Evolutionary conservation across 495 filamentous ascomycete species (phyloP).

Genomic region (Talaromyces ruber): DNA sequence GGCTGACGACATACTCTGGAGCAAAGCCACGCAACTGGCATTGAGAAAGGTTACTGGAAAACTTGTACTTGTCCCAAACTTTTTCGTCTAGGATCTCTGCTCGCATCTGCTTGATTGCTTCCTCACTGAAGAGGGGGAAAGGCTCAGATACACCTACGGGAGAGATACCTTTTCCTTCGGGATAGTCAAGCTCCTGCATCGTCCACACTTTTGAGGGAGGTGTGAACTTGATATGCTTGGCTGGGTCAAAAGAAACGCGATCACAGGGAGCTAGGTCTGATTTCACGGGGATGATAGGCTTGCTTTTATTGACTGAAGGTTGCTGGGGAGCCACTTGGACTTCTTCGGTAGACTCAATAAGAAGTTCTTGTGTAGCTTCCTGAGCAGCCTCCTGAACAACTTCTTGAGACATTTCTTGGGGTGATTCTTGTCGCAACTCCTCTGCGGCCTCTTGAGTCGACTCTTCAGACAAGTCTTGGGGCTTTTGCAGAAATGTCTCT

Average conservation of each 20-base stretch:
- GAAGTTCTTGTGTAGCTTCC: not conserved
- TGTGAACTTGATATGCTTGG: conserved; percentile 47
- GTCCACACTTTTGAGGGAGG: conserved; percentile 42
- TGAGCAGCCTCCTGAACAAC: not conserved
- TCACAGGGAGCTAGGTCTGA: not conserved
- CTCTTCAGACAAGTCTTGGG: not conserved
- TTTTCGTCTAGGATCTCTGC: conserved; percentile 53
- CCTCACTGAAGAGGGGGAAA: conserved; percentile 61
- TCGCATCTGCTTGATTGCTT: conserved; percentile 58
- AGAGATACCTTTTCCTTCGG: conserved; percentile 50
- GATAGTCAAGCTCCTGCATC: conserved; percentile 52
- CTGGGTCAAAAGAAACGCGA: conserved; percentile 38
- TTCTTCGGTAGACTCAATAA: not conserved
- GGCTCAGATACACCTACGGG: conserved; percentile 62
- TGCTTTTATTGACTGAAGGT: not conserved
- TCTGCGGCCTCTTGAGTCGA: not conserved
- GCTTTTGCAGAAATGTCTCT: not conserved
- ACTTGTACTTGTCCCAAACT: conserved; percentile 57
- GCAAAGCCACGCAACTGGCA: conserved; percentile 62
- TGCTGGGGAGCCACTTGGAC: not conserved
- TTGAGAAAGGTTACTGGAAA: conserved; percentile 55
- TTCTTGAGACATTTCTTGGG: not conserved
- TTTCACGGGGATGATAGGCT: conserved; percentile 8
- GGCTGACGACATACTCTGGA: conserved; percentile 43
- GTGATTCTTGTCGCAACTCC: not conserved